phyloP scores from a whole-genome alignment of 2,329 filamentous ascomycete species.

The Pseudogymnoascus sp. region DNA sequence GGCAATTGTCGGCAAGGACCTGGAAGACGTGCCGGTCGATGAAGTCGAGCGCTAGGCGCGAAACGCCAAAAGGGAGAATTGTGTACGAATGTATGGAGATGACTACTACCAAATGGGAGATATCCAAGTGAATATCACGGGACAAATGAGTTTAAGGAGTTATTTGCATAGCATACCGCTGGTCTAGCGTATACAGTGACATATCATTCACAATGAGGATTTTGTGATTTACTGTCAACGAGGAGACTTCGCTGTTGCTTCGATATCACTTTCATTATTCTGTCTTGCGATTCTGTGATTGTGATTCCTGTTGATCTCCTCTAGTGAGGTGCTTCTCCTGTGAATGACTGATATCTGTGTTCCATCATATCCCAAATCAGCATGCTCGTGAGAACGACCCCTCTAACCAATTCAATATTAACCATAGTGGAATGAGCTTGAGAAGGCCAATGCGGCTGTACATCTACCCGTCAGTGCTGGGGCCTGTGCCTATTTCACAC shows the following conservation, averaged over 20 bases:
- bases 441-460: neutral
- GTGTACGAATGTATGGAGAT: slow-evolving; percentile 7
- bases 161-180: slow-evolving; percentile 6
- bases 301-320: neutral
- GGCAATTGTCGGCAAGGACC: slow-evolving; percentile 70
- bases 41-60: slow-evolving; percentile 57
- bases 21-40: slow-evolving; percentile 66
- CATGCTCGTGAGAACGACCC: neutral
- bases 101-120: neutral
- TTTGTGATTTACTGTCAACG: neutral
- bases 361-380: neutral
- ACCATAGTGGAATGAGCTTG: neutral
- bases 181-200: neutral
- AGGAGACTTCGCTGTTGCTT: neutral
- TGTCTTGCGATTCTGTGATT: neutral
- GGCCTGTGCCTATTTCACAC: too few relatives aligned
- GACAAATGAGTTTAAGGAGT: neutral
- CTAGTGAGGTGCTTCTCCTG: neutral
- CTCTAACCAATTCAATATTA: neutral
- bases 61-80: neutral
- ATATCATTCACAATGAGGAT: neutral
- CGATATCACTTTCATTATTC: neutral
- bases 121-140: slow-evolving; percentile 8
- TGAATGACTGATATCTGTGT: neutral
- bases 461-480: too few relatives aligned